Conservation (phyloP, 805 yeast species). For the Wickerhamiella siamensis region DNA sequence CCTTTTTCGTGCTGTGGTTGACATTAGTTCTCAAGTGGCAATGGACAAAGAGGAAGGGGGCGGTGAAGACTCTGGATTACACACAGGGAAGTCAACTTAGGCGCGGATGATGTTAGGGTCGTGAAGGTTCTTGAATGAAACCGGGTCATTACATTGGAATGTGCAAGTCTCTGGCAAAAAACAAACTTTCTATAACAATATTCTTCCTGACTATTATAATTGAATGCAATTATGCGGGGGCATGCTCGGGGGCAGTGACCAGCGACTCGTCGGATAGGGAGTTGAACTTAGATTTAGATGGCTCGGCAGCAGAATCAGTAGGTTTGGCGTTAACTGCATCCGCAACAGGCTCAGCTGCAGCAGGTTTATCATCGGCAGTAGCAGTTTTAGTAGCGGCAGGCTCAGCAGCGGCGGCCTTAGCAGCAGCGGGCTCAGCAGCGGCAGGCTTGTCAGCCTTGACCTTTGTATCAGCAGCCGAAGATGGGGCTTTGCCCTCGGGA, state of each 20-base stretch:
- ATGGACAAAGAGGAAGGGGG: too few species aligned
- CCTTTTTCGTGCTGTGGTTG: conserved; percentile 97
- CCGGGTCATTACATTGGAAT: background rate
- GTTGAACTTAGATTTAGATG: too few species aligned
- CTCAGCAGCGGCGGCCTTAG: background rate
- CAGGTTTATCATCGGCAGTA: background rate
- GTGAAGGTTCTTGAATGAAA: background rate
- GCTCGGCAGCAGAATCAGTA: too few species aligned
- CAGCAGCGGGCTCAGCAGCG: background rate
- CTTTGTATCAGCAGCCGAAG: conserved; percentile 5
- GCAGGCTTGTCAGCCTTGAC: conserved; percentile 1
- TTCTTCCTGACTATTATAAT: too few species aligned
- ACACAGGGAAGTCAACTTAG: too few species aligned
- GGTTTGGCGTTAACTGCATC: conserved; percentile 3
- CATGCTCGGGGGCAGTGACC: background rate
- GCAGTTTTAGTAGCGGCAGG: too few species aligned
- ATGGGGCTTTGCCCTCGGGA: conserved; percentile 89
- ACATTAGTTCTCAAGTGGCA: too few species aligned
- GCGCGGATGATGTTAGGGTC: background rate
- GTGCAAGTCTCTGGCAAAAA: background rate
- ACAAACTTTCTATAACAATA: background rate
- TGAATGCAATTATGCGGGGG: background rate
- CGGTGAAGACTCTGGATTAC: too few species aligned
- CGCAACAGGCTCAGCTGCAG: background rate
- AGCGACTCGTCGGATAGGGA: conserved; percentile 2